Base-by-base conservation (phyloP, 768 basidiomycete genomes). In the Mrakia gelida region DNA sequence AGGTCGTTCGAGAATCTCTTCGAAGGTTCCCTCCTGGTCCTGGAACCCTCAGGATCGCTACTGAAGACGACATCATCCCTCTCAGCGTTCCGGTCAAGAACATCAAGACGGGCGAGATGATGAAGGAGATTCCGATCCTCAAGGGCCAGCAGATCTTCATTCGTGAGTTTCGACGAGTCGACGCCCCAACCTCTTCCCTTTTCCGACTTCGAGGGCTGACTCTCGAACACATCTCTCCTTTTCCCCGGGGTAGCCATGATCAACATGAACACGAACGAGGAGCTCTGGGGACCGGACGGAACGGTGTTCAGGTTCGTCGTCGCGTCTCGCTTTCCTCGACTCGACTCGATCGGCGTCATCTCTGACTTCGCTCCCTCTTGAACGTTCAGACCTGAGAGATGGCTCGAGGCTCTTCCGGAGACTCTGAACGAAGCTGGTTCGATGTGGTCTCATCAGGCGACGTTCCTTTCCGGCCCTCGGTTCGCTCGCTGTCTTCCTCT, bases 391-490 rank as follows among this genome's bases (percentile, higher is more conserved):
- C 78, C 81, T 26, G 81, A 81, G 56, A 16, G 80, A 41, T 75
- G 80, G 80, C 32, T 79, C 43, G 59, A 65, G 26, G 52, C 79
- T 52, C 43, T 75, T 16, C 61, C 77, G 18, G 80, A 80, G 6
- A 59, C 75, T 16, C 75, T 75, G 45, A 81, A 82, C 16, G 56
- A 76, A 18, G 76, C 84, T 18, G 81, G 82, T 0, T 82, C 84
- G n/a, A 80, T 83, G 2, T 85, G 84, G 84, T 82, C 83, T 5
- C 83, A 83, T 71, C 77, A 84, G 34, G 71, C 84, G 62, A 83
- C 84, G 30, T 85, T 85, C 81, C 49, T 84, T 21, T 83, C 82
- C 18, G 84, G 84, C 2, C 81, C 83, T 21, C 72, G 84, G 56
- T 77, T 80, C 78, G n/a, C 1, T 56, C 43, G 2, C 26, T 26